These are phyloP conservation scores for Phalaenopsis equestris DNA, from an alignment of 106 monocot species.

Conservation along the genomic window DNA sequence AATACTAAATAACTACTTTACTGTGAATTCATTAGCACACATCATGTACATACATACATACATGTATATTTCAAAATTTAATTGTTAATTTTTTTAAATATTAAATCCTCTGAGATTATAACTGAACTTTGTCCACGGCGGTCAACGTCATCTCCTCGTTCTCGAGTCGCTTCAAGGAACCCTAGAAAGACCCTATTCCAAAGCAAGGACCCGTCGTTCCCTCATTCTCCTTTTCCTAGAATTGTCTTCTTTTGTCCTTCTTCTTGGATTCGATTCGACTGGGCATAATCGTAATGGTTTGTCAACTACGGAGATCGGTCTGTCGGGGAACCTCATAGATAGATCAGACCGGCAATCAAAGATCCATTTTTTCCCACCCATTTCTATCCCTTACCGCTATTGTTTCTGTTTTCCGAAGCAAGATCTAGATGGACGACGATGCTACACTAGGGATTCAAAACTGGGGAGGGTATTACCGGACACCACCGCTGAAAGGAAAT, in stretches of 20 bases:
- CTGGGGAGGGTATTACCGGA: constrained; percentile 53
- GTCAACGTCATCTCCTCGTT: neutral
- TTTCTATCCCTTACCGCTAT: neutral
- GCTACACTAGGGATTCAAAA: constrained; percentile 43
- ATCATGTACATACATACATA: no score
- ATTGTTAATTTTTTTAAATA: no score
- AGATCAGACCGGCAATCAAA: neutral
- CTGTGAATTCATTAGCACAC: no score
- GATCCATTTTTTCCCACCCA: neutral
- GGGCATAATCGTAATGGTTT: neutral
- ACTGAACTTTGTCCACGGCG: neutral
- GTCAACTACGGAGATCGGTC: neutral
- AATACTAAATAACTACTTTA: no score
- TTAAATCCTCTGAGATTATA: no score
- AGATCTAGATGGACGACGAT: constrained; percentile 58
- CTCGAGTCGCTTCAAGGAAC: constrained; percentile 2
- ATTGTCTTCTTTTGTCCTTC: constrained; percentile 1
- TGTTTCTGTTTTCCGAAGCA: neutral
- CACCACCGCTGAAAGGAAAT: constrained; percentile 36
- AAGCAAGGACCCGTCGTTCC: neutral
- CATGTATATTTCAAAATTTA: no score
- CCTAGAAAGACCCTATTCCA: neutral
- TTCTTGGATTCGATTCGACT: neutral
- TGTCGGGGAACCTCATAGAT: no score
- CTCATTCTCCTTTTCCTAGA: neutral